Conservation (phyloP, 2,329 filamentous ascomycete genomes). For the Xylariaceae sp. region DNA sequence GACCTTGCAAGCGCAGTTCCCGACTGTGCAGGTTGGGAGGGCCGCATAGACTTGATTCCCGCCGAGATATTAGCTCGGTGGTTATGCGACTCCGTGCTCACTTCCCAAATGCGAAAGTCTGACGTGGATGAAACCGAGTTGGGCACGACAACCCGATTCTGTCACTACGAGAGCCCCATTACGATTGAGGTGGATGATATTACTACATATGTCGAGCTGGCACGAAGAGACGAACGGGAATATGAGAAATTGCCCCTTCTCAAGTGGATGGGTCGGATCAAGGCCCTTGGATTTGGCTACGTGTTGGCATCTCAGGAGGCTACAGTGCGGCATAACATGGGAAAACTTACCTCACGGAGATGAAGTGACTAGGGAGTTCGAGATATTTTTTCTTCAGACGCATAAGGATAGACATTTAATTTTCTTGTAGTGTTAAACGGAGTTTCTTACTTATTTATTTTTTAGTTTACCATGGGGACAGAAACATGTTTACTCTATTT, state of each 20-base stretch:
- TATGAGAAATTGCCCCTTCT: slow-evolving; percentile 23
- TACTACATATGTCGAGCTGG: neutral
- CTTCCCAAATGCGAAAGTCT: neutral
- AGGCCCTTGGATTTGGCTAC: slow-evolving; percentile 26
- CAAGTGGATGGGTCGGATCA: slow-evolving; percentile 31
- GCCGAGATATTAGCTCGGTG: neutral
- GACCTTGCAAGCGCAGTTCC: neutral
- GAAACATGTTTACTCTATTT: too few species aligned
- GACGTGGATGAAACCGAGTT: neutral
- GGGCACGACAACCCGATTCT: neutral
- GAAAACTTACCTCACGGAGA: slow-evolving; percentile 14
- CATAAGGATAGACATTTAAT: too few species aligned
- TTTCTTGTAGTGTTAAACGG: too few species aligned
- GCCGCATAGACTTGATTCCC: slow-evolving; percentile 21
- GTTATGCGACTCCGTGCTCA: slow-evolving; percentile 6
- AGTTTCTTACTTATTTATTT: too few species aligned
- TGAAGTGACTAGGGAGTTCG: too few species aligned
- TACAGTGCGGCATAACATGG: slow-evolving; percentile 1
- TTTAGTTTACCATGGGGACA: too few species aligned
- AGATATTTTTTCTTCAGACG: too few species aligned
- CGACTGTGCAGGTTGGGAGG: slow-evolving; percentile 16
- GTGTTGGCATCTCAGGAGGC: slow-evolving; percentile 26
- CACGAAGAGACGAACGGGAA: neutral
- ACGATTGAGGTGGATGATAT: neutral
- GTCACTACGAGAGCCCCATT: neutral